Evolutionary conservation across 2,329 filamentous ascomycete genomes (phyloP), one percentile per base, ranked within the genome.

Genomic region (Nothophoma quercina): DNA sequence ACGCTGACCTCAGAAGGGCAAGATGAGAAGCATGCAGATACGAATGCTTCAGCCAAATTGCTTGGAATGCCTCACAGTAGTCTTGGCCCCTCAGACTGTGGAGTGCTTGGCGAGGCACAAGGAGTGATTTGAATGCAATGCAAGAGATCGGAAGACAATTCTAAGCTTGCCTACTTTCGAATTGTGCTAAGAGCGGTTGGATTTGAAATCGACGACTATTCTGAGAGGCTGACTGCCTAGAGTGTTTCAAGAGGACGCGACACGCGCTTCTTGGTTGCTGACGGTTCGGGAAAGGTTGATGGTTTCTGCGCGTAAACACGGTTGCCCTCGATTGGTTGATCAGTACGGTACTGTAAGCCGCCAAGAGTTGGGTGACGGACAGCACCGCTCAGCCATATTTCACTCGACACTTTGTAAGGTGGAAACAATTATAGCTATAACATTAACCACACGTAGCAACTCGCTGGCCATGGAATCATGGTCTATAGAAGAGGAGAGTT

Each of bases 1-100:
- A 59, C 23, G 41, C 44, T 34, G 59, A 65, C 46, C 36, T 67
- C 7, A 56, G 62, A 23, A 56, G 55, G 36, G 57, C 33, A 9
- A 46, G 36, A 48, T 63, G 25, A 45, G n/a, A 10, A 29, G 12
- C n/a, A 9, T 12, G 7, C 6, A 7, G n/a, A 10, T 10, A 23
- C 13, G 6, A 22, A n/a, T n/a, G n/a, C n/a, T n/a, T n/a, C n/a
- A n/a, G n/a, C n/a, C n/a, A n/a, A n/a, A n/a, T n/a, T n/a, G n/a
- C n/a, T n/a, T n/a, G n/a, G n/a, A n/a, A n/a, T n/a, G n/a, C n/a
- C n/a, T n/a, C n/a, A n/a, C n/a, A n/a, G n/a, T n/a, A n/a, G n/a
- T n/a, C n/a, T n/a, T n/a, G n/a, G 9, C 26, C 7, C 4, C 19
- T 39, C 35, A 16, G 12, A 26, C 7, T 26, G 25, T 26, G 7